Conservation (phyloP, 2,329 filamentous ascomycete species). For the Verticillium klebahnii region DNA sequence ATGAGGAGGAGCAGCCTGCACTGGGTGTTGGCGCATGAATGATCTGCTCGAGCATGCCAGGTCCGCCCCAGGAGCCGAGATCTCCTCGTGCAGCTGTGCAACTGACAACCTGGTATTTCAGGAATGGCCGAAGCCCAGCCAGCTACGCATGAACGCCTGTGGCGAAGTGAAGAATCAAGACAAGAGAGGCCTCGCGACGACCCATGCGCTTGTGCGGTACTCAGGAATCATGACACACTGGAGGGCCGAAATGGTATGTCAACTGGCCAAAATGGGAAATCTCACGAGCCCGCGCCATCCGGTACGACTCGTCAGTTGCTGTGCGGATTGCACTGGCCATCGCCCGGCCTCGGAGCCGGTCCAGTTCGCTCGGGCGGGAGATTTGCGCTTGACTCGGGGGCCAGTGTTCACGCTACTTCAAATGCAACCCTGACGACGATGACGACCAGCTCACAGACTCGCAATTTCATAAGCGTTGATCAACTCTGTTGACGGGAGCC, state of each 20-base stretch:
- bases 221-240: background rate
- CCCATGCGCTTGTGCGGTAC: background rate
- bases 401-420: background rate
- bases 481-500: background rate
- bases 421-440: background rate
- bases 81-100: background rate
- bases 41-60: background rate
- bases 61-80: background rate
- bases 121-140: background rate
- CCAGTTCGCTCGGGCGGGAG: background rate
- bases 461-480: background rate
- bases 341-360: background rate
- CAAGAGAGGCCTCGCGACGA: background rate
- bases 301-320: background rate
- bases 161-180: background rate
- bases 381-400: background rate
- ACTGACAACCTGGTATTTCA: background rate
- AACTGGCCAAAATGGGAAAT: background rate
- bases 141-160: background rate
- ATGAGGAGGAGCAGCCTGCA: background rate
- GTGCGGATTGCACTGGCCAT: background rate
- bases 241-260: background rate
- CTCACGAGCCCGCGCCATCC: background rate
- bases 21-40: background rate
- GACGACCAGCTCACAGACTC: background rate